Percentiles rank a stretch among this genome's conserved stretches.
These are phyloP conservation scores for Xylariales sp. DNA, from an alignment of 2,329 filamentous ascomycete species.

Conservation along the genomic window DNA sequence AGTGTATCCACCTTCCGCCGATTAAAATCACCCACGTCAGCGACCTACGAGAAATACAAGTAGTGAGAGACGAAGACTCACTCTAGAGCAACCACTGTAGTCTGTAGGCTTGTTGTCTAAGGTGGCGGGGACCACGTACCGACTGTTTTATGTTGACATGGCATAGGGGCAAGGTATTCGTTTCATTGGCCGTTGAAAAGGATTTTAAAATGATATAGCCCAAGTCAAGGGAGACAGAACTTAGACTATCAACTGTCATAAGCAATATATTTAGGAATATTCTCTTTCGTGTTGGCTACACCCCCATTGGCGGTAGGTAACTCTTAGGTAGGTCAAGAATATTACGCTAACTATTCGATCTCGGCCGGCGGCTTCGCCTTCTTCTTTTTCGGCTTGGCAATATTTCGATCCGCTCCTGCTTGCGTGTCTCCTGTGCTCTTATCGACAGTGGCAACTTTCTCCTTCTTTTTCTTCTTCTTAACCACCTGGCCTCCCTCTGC, in stretches of 20 bases:
- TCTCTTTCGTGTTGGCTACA: background rate
- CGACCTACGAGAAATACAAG: background rate
- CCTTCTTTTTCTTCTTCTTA: conserved; percentile 59
- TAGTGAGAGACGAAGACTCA: background rate
- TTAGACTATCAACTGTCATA: background rate
- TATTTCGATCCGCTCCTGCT: conserved; percentile 31
- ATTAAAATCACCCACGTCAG: background rate
- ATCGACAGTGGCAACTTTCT: conserved; percentile 52
- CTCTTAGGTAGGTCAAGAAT: background rate
- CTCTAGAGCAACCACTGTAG: background rate
- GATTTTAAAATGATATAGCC: background rate
- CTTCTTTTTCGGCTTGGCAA: conserved; percentile 61
- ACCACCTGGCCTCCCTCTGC: conserved; percentile 25
- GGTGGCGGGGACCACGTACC: background rate
- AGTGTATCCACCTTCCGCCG: background rate
- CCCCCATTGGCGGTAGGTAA: background rate
- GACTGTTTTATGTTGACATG: background rate
- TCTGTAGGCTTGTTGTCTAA: background rate
- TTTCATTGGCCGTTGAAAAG: background rate
- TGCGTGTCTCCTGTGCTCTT: conserved; percentile 41
- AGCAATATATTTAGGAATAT: conserved; percentile 28
- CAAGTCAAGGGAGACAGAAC: background rate
- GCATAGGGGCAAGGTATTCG: background rate
- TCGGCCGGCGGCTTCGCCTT: conserved; percentile 53
- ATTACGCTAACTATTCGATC: conserved; percentile 39